phyloP scores from a whole-genome alignment of 257 asterid species.

The Thymus quinquecostatus region DNA sequence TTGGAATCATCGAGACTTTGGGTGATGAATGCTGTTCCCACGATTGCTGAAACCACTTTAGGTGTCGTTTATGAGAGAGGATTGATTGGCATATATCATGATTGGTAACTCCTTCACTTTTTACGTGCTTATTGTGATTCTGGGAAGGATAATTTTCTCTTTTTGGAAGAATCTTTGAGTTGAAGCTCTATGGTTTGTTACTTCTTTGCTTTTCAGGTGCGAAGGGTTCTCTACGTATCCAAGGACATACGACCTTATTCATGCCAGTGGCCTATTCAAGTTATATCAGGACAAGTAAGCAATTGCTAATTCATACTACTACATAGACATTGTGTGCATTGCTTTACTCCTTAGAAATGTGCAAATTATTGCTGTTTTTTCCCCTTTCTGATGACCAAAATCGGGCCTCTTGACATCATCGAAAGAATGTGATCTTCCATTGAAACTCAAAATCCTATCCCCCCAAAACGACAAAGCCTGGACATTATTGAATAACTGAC shows the following conservation, averaged over 20 bases:
- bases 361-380: not conserved
- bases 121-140: not conserved
- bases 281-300: slow-evolving; percentile 81
- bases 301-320: not conserved
- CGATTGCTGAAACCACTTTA: slow-evolving; percentile 65
- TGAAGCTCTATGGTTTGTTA: slow-evolving; percentile 20
- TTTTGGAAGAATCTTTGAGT: slow-evolving; percentile 11
- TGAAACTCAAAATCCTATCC: too few relatives aligned
- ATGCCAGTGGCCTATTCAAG: slow-evolving; percentile 71
- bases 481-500: too few relatives aligned
- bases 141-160: not conserved
- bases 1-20: slow-evolving; percentile 76
- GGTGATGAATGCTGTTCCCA: slow-evolving; percentile 96
- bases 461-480: too few relatives aligned
- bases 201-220: slow-evolving; percentile 55
- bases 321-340: not conserved
- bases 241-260: slow-evolving; percentile 87
- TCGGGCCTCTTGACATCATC: too few relatives aligned
- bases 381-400: too few relatives aligned
- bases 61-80: slow-evolving; percentile 84
- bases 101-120: slow-evolving; percentile 58
- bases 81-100: slow-evolving; percentile 89
- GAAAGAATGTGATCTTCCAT: too few relatives aligned
- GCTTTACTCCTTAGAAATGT: not conserved
- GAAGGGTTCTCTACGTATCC: slow-evolving; percentile 97